phyloP scores from a whole-genome alignment of 1,284 basidiomycete species.

The Pseudozyma pruni region DNA sequence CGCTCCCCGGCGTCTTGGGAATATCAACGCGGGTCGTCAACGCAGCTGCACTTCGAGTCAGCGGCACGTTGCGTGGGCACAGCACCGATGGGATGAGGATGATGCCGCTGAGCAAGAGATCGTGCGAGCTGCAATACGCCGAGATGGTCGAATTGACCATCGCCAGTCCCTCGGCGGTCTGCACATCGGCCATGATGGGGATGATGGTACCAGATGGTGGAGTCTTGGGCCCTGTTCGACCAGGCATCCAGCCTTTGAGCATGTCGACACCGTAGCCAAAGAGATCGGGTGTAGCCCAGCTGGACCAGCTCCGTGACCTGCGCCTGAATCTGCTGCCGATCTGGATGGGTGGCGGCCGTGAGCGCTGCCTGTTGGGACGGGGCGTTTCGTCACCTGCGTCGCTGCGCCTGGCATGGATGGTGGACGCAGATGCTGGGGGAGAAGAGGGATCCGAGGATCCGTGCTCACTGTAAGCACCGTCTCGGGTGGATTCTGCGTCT shows the following conservation, averaged over 20 bases:
- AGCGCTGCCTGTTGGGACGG: conserved; percentile 10
- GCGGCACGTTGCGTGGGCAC: conserved; percentile 37
- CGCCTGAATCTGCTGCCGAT: conserved; percentile 11
- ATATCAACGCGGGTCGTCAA: conserved; percentile 5
- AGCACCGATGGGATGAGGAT: conserved; percentile 49
- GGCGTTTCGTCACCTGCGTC: conserved; percentile 33
- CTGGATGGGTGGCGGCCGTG: conserved; percentile 24
- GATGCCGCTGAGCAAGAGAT: conserved; percentile 46
- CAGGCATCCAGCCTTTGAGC: conserved; percentile 56
- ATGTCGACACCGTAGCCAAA: conserved; percentile 53
- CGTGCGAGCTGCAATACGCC: conserved; percentile 50
- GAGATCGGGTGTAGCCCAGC: conserved; percentile 48
- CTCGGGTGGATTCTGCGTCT: conserved; percentile 11
- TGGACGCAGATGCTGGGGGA: not conserved
- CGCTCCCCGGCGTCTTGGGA: conserved; percentile 30
- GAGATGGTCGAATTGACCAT: conserved; percentile 53
- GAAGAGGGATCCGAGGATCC: conserved; percentile 10
- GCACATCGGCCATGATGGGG: conserved; percentile 52
- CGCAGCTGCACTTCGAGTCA: conserved; percentile 17
- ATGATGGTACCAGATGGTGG: conserved; percentile 44
- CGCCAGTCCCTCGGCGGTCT: conserved; percentile 37
- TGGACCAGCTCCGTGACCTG: conserved; percentile 45
- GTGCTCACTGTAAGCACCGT: conserved; percentile 7
- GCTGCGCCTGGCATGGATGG: not conserved
- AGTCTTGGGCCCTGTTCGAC: conserved; percentile 18